phyloP scores from a whole-genome alignment of 73 alveolate species.

The Paramecium primaurelia region DNA sequence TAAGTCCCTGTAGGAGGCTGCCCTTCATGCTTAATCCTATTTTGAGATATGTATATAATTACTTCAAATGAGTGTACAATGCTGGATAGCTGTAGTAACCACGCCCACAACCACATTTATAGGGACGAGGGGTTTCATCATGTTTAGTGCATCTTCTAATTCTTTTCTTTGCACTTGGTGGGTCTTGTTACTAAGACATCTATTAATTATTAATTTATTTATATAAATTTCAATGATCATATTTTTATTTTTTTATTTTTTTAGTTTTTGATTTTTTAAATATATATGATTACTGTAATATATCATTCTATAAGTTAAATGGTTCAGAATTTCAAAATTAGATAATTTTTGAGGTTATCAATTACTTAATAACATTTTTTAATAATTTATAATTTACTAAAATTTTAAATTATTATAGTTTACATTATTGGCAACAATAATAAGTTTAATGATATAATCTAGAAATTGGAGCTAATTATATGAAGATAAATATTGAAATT shows the following conservation, averaged over 20 bases:
- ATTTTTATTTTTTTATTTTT: background rate
- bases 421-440: background rate
- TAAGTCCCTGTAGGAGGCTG: conserved; percentile 40
- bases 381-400: background rate
- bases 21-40: conserved; percentile 47
- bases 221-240: background rate
- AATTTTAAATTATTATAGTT: background rate
- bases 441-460: background rate
- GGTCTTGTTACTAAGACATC: background rate
- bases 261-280: background rate
- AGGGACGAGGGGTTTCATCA: conserved; percentile 53
- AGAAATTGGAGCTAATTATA: background rate
- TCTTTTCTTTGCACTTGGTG: conserved; percentile 1
- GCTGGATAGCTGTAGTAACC: conserved; percentile 97
- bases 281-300: background rate
- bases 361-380: no score
- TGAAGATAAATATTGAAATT: background rate
- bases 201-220: background rate
- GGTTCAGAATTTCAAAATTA: background rate
- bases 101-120: conserved; percentile 98
- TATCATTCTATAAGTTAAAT: background rate
- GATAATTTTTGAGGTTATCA: no score
- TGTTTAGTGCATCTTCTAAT: conserved; percentile 38
- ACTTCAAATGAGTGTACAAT: conserved; percentile 95
- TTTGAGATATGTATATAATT: background rate